Base-by-base conservation (phyloP, 306 rosid species). In the Oemleria cerasiformis region DNA sequence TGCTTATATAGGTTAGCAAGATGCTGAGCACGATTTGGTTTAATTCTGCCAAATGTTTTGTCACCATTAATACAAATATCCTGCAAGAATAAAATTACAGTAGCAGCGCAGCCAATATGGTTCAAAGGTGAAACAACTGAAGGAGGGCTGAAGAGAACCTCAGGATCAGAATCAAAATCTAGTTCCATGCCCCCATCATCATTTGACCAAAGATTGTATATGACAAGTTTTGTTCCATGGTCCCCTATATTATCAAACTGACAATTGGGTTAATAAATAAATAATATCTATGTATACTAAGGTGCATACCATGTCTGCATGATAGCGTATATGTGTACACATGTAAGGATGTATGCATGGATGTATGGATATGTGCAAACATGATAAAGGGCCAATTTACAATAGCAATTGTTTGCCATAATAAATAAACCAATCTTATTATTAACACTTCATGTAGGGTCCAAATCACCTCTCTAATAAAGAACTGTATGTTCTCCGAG, bases 181-280 rank as follows among this genome's bases (percentile, higher is more conserved):
- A 94, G 80, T 76, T 94, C 98, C 84, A 83, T 69, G 73, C 42
- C 54, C 43, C 83, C 87, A 74, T 94, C 96, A 34, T 84, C 94
- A 65, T 83, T 84, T 73, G 70, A 66, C 98, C 98, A 94, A 82
- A 94, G 86, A 82, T 89, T 94, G 81, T 87, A 94, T 79, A 94
- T 65, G 67, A 94, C 74, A 69, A 89, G 87, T 82, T 94, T 94
- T 44, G 97, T 91, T 39, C 98, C 98, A 45, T 88, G 93, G 75
- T 84, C 55, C 71, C 96, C 97, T 75, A 91, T 86, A 77, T 89
- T 85, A 57, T 86, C 82, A 86, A 91, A 91, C 98, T 94, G 88
- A 38, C 56, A 80, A 82, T 44, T 8, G 61, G 50, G 61, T 50
- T n/a, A 21, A 34, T 39, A 9, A 14, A 15, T 67, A 14, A 68